Evolutionary conservation across 345 rosid genomes (phyloP), one percentile per base, ranked within the genome.

Genomic region (Ceriops decandra): DNA sequence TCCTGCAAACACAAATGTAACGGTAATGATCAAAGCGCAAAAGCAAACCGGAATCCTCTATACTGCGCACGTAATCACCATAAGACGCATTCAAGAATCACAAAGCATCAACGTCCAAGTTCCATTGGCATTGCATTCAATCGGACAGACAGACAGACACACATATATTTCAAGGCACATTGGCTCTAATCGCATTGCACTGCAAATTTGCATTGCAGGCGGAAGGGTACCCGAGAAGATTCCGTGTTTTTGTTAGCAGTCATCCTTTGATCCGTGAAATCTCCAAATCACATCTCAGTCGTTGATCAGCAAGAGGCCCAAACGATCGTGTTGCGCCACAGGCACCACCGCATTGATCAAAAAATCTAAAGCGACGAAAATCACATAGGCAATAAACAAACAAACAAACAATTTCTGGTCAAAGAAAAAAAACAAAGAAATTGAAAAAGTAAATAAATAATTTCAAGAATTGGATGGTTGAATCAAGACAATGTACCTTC

Each of bases 241-340:
- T 84, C 97, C 59, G 72, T 68, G 72, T 64, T 33, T 42, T 61
- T 60, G 28, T 32, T 69, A 10, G 72, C 81, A 56, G 86, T 71
- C 96, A 89, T 89, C 20, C 47, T 68, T 75, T 51, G 68, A 70
- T 62, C 74, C 46, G 57, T 6, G 28, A 46, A 64, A 69, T 67
- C 68, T 68, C 64, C 1, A 27, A 63, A 63, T 54, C 57, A 77
- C 68, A 70, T 71, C 67, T 73, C 63, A 64, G 19, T 13, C 49
- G 49, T 13, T 13, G 49, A 42, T 42, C 49, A 13, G 49, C 49
- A 15, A 42, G 49, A 42, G 17, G 5, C 49, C 4, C 49, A 3
- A 42, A 42, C 49, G 49, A 13, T 42, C 17, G 49, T 1, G 49
- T 42, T 13, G 17, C 20, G 49, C 60, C 36, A 54, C 70, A 19